Conservation (phyloP, 2,329 filamentous ascomycete species). For the Onygenales sp. region DNA sequence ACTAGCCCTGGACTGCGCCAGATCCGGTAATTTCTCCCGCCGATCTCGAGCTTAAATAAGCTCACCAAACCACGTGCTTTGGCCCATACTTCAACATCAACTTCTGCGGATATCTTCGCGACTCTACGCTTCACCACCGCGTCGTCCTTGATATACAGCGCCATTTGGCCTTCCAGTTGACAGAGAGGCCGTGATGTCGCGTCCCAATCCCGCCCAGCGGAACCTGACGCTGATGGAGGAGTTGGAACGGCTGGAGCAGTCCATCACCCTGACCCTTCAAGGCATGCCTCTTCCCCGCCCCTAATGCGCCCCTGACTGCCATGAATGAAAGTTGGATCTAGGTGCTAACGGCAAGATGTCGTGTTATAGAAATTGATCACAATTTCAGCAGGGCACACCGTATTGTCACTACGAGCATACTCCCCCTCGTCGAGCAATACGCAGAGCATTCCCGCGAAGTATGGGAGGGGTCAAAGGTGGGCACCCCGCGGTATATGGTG, state of each 20-base stretch:
- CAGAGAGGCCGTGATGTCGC: constrained; percentile 36
- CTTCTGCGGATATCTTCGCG: not conserved
- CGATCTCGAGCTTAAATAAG: not conserved
- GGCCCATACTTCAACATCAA: not conserved
- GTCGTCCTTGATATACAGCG: not conserved
- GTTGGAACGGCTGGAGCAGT: constrained; percentile 90
- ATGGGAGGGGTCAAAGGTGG: constrained; percentile 91
- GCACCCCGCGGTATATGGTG: constrained; percentile 1
- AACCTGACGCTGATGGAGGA: constrained; percentile 82
- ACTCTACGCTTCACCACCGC: not conserved
- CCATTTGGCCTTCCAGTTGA: not conserved
- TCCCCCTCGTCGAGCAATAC: constrained; percentile 91
- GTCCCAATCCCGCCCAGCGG: constrained; percentile 39
- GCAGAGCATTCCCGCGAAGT: constrained; percentile 86
- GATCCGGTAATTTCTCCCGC: not conserved
- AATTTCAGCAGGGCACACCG: constrained; percentile 96
- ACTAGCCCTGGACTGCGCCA: not conserved
- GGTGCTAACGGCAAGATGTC: not conserved
- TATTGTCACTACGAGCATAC: constrained; percentile 86
- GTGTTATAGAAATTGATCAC: constrained; percentile 75
- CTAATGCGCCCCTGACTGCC: not conserved
- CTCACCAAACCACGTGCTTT: not conserved
- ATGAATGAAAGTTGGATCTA: not conserved
- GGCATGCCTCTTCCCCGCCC: constrained; percentile 41
- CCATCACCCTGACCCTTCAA: constrained; percentile 91